Base-by-base conservation (phyloP, 768 basidiomycete genomes). In the Mycena olivaceomarginata region DNA sequence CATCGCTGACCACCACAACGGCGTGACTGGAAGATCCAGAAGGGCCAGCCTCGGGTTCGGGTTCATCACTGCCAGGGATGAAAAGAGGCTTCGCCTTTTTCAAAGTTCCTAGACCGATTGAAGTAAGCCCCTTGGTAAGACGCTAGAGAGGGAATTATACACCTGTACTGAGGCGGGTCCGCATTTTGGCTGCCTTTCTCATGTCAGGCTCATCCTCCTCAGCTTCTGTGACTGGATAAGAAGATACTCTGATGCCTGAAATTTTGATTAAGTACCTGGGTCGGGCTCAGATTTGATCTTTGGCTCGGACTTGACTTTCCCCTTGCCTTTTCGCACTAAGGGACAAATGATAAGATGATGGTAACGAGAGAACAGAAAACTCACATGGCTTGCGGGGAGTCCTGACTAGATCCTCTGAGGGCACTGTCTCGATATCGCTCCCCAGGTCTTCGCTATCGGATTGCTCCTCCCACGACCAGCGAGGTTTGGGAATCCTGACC, bases 201-300 rank as follows among this genome's bases (percentile, higher is more conserved):
- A 75, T 75, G 51, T 75, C 73, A 6, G 66, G 13, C 22, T 74
- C 65, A 0, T 74, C 43, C 56, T 57, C 25, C 25, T 57, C 56
- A 8, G 56, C 22, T 57, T 57, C 22, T 25, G 12, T 8, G 13
- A 25, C 18, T 22, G 1, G 22, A 22, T 31, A 57, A 5, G 12
- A 57, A 57, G 56, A 12, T 5, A 31, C 8, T 9, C 22, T 25
- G 25, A 31, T 3, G 6, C 2, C 15, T 39, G 16, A 6, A 60
- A 60, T 16, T 39, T 9, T 9, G 8, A 16, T 15, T 31, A 9
- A 31, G 37, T 18, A 37, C 18, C 16, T 18, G 9, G 16, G 18
- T 56, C 60, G 10, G 70, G 59, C 60, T 63, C 59, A 7, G 70
- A 5, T 60, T 71, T 63, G 41, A 53, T 12, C 31, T 31, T 57